Conservation (phyloP, 768 basidiomycete genomes). For the Multifurca ochricompacta region DNA sequence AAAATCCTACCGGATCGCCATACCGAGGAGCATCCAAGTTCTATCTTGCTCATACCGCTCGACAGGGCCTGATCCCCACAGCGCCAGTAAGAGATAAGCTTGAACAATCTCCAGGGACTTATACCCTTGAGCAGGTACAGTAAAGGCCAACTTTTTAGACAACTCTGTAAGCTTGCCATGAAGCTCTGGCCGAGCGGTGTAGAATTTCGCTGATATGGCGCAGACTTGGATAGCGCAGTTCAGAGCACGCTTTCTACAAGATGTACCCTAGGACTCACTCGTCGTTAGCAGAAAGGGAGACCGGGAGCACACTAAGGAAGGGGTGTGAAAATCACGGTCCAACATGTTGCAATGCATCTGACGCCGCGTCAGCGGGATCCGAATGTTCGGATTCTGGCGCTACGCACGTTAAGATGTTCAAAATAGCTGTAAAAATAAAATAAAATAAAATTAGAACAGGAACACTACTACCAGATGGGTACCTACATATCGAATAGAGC, state of each 20-base stretch:
- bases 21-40: conserved; percentile 85
- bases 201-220: conserved; percentile 90
- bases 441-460: conserved; percentile 10
- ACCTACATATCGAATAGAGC: conserved; percentile 85
- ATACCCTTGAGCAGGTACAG: conserved; percentile 76
- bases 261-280: conserved; percentile 40
- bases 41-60: conserved; percentile 96
- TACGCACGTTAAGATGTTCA: conserved; percentile 62
- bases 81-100: conserved; percentile 79
- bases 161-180: conserved; percentile 73
- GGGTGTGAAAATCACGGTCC: conserved; percentile 87
- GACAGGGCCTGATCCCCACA: conserved; percentile 92
- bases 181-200: conserved; percentile 72
- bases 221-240: conserved; percentile 58
- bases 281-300: conserved; percentile 94
- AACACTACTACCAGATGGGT: not conserved
- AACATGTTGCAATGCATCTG: conserved; percentile 77
- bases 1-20: conserved; percentile 62
- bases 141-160: conserved; percentile 83
- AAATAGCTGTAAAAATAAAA: conserved; percentile 49
- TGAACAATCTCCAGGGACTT: conserved; percentile 95
- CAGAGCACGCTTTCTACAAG: not conserved
- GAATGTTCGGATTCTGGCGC: not conserved
- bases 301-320: conserved; percentile 86
- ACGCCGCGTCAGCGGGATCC: not conserved